phyloP scores from a whole-genome alignment of 1,284 basidiomycete species.

The Cutaneotrichosporon mucoides region DNA sequence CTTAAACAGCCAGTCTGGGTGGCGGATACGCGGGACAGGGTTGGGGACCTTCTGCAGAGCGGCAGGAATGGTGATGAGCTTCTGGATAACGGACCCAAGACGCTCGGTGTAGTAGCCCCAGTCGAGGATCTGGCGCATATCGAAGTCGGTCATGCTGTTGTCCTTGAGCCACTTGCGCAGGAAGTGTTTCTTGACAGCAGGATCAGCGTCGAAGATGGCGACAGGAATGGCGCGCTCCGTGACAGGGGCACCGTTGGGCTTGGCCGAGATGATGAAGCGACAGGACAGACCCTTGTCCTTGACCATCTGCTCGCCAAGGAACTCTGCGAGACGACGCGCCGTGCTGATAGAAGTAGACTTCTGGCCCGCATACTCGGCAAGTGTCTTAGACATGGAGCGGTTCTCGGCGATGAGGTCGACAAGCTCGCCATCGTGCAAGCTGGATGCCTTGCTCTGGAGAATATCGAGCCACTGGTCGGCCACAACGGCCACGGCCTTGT shows the following conservation, averaged over 20 bases:
- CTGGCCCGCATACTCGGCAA: constrained; percentile 92
- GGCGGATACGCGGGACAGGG: constrained; percentile 90
- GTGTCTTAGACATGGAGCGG: constrained; percentile 93
- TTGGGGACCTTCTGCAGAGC: constrained; percentile 97
- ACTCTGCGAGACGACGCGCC: constrained; percentile 90
- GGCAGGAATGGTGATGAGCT: constrained; percentile 98
- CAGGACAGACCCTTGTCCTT: constrained; percentile 99
- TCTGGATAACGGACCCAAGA: constrained; percentile 96
- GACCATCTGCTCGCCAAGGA: constrained; percentile 97
- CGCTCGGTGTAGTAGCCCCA: constrained; percentile 99
- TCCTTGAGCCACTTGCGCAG: constrained; percentile 97
- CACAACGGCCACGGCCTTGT: constrained; percentile 85
- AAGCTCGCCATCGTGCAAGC: constrained; percentile 83
- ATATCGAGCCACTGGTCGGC: constrained; percentile 98
- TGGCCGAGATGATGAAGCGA: constrained; percentile 97
- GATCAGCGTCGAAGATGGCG: constrained; percentile 98
- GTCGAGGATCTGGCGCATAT: constrained; percentile 90
- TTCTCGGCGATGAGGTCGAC: constrained; percentile 99
- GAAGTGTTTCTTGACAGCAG: constrained; percentile 81
- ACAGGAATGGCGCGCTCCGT: constrained; percentile 96
- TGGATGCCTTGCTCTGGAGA: constrained; percentile 79
- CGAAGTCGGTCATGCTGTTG: constrained; percentile 79
- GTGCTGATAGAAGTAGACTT: constrained; percentile 99
- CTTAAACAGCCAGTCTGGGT: constrained; percentile 96
- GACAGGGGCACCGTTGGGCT: constrained; percentile 88